Base-by-base conservation (phyloP, 225 moss, liverwort and hornwort genomes). In the Climacium dendroides region DNA sequence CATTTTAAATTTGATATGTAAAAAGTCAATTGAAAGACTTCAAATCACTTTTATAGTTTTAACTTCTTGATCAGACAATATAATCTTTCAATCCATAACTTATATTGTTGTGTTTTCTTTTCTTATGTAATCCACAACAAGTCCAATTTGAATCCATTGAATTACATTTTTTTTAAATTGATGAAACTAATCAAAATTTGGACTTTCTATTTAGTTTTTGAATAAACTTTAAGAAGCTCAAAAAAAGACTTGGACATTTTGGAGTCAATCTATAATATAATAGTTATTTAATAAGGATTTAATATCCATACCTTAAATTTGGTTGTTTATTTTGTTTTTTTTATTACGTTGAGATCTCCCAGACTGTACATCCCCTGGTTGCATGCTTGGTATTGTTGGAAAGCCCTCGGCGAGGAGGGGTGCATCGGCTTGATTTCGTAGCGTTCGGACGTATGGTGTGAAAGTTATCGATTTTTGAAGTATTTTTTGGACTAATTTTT, bases 51-150 rank as follows among this genome's bases (percentile, higher is more conserved):
- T 64, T 3, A 11, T 35, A 19, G 19, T 6, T 19, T 19, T 6
- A 65, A 65, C 8, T 35, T 65, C 1, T 35, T 35, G 3, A 65
- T 65, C 0, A 35, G 35, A 11, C 19, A 65, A 19, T 35, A 65
- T 35, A 6, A 35, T 19, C 10, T 65, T 65, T 10, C 19, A 65
- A 65, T 35, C 3, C 10, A 10, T 34, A 64, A 64, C 0, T 64
- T 0, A 10, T 19, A 35, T 35, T 34, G 3, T 64, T 64, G 10
- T 34, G 3, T 19, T 64, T 34, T 64, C 19, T 64, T 64, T 35
- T 64, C 10, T 1, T 9, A 34, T 5, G 18, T 34, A 0, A 35
- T 64, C 3, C 1, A 19, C 10, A 64, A 8, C 3, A 19, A 2
- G 4, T 35, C 9, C 19, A 35, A 35, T 65, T 35, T 35, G 19